Percentiles rank a stretch among this genome's conserved stretches.
Conservation (phyloP, 2,329 filamentous ascomycete species). For the Ilyonectria destructans region DNA sequence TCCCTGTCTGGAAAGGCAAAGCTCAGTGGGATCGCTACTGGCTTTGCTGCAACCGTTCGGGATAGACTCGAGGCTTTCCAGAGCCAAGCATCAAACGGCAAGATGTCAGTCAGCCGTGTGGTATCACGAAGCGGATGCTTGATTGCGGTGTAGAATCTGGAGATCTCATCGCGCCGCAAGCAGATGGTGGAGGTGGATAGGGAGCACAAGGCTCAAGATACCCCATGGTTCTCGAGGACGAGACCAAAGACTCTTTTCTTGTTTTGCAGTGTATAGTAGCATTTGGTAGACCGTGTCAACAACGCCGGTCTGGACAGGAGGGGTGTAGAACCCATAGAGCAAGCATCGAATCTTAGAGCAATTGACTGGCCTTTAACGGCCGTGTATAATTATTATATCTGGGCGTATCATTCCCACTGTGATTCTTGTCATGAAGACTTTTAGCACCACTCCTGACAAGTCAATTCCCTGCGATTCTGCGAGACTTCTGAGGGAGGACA, state of each 20-base stretch:
- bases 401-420: not conserved
- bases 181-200: constrained; percentile 19
- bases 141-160: constrained; percentile 37
- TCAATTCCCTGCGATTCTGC: too few relatives aligned
- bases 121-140: constrained; percentile 31
- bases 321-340: not conserved
- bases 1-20: not conserved
- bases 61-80: constrained; percentile 14
- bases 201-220: constrained; percentile 11
- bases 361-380: constrained; percentile 19
- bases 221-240: constrained; percentile 4
- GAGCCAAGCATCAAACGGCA: constrained; percentile 20
- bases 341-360: constrained; percentile 14
- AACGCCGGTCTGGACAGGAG: not conserved
- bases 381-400: constrained; percentile 12
- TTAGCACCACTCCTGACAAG: not conserved
- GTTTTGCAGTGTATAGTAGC: constrained; percentile 9
- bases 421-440: not conserved
- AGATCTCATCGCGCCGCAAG: not conserved
- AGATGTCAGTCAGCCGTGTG: constrained; percentile 29
- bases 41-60: not conserved
- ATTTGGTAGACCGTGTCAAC: not conserved
- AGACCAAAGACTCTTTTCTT: constrained; percentile 21
- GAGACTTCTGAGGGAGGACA: not conserved
- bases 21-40: not conserved